Base-by-base conservation (phyloP, 2,329 filamentous ascomycete species). In the Ascochyta pisi region DNA sequence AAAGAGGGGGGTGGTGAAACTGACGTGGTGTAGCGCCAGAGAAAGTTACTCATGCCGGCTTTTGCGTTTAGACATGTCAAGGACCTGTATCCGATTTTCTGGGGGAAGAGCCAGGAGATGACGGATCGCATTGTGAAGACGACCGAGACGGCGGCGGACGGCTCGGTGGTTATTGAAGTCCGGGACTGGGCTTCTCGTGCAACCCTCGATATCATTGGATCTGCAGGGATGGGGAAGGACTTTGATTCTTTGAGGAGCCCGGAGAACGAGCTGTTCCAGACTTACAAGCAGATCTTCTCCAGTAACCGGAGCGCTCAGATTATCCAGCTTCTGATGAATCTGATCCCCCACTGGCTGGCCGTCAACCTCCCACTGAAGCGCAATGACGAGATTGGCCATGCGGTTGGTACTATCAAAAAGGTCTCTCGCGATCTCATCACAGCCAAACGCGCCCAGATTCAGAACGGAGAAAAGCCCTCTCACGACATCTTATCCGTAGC, bases 401-500 rank as follows among this genome's bases (percentile, higher is more conserved):
- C 74, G 3, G 62, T 77, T 27, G 55, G 61, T 3, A 74, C 73
- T 0, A 75, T 77, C 60, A 87, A 90, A 41, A 76, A 80, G 22
- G 83, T 87, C 0, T 92, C 90, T 60, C 80, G 82, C 1, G 81
- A 89, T 40, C 81, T 96, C 31, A 88, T 97, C 63, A 78, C 77
- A 1, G 80, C 87, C 58, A 96, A 96, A 79, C 87, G 88, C 66
- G 80, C 76, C 5, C 80, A 81, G 42, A 68, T 88, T 22, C 75
- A 78, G 50, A 76, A 78, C 29, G 76, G 76, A 38, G 72, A 73
- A 29, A 74, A 66, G 15, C 77, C 76, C 1, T 86, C 87, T 41
- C 74, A 85, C 7, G 92, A 96, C 73, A 95, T 96, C 54, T 80
- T 96, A 31, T 91, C 89, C 1, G 89, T 94, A 0, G 92, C 92